phyloP scores from a whole-genome alignment of 1,139 yeast species.

The Sugiyamaella xylanicola region DNA sequence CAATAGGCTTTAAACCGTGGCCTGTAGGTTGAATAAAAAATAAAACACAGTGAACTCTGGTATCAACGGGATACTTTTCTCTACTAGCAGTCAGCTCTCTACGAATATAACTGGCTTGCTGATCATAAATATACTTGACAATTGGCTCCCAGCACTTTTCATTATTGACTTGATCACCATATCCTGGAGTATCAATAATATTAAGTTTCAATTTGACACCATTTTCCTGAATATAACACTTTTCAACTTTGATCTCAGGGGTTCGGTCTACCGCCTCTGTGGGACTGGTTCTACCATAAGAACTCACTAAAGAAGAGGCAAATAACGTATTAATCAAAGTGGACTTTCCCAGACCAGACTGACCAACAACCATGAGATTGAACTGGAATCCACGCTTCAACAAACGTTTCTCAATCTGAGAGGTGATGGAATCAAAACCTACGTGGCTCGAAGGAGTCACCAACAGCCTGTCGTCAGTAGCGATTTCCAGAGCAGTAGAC shows the following conservation, averaged over 20 bases:
- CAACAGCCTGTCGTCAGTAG: conserved; percentile 13
- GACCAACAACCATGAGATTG: conserved; percentile 90
- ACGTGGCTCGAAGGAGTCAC: conserved; percentile 62
- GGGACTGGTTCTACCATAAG: conserved; percentile 67
- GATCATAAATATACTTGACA: conserved; percentile 93
- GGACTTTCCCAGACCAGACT: conserved; percentile 93
- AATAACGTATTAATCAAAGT: conserved; percentile 89
- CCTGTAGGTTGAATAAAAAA: conserved; percentile 91
- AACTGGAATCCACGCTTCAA: conserved; percentile 93
- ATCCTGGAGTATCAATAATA: conserved; percentile 95
- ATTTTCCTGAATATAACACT: conserved; percentile 75
- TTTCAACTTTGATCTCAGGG: conserved; percentile 77
- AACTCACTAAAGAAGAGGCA: conserved; percentile 73
- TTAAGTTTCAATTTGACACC: conserved; percentile 83
- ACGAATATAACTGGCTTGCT: conserved; percentile 89
- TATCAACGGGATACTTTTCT: conserved; percentile 77
- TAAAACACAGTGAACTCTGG: conserved; percentile 93
- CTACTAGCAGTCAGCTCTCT: conserved; percentile 96
- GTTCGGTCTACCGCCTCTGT: conserved; percentile 82
- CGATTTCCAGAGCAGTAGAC: conserved; percentile 12
- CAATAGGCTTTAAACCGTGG: conserved; percentile 76
- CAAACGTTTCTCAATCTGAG: conserved; percentile 90
- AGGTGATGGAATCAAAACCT: conserved; percentile 95
- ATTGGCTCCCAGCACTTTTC: conserved; percentile 97
- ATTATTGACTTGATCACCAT: conserved; percentile 95